Base-by-base conservation (phyloP, 1,139 yeast genomes). In the Geotrichum citri-aurantii region DNA sequence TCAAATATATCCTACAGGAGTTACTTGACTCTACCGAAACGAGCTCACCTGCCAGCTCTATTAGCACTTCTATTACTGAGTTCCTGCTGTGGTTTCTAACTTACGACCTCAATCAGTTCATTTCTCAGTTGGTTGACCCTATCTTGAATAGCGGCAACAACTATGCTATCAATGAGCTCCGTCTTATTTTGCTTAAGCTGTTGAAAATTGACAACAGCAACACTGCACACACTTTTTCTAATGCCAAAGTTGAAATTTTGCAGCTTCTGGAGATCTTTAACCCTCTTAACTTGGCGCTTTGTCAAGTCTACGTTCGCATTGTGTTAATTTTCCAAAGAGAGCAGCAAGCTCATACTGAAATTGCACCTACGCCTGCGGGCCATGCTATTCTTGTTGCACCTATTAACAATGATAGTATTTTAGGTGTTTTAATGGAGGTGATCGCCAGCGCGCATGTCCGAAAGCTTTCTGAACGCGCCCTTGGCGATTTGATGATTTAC, bases 211-310 rank as follows among this genome's bases (percentile, higher is more conserved):
- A 47, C 27, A 31, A 52, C 42, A 37, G 7, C 21, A 37, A n/a
- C 44, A 37, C 44, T 37, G 19, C 44, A 37, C 29, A 47, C 4
- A 44, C 14, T 14, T 47, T 46, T 11, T 51, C 42, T 4, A 48
- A 54, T 17, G 47, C 59, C 14, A 60, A 58, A 29, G 59, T 59
- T 1, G 67, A 69, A 17, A 56, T 69, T 29, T 40, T 59, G 19
- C 58, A 55, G n/a, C 47, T 70, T 4, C 51, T 67, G 27, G 63
- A 61, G 17, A 49, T 54, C 1, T 71, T 76, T n/a, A 77, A 80
- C 62, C 83, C 81, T 56, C 83, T 82, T 68, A 84, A 81, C 65
- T 66, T 85, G 33, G 79, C 83, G 0, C 65, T 82, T 1, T 75
- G 77, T 56, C 89, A 85, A 65, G 68, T 82, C 23, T 67, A 83